phyloP scores from a whole-genome alignment of 768 basidiomycete species.

The Kwoniella europaea region DNA sequence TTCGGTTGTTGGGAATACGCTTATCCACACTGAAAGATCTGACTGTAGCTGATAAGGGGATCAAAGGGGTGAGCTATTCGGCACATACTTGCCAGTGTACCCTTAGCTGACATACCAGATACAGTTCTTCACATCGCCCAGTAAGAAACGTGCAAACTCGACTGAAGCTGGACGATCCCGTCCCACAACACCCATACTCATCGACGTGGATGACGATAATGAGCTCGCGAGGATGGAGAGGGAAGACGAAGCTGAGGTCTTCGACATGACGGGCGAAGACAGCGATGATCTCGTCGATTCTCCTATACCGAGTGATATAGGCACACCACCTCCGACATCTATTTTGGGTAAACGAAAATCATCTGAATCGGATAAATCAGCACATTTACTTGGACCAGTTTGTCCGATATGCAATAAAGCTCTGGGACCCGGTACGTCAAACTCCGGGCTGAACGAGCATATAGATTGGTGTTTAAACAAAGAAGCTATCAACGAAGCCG shows the following conservation, averaged over 20 bases:
- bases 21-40: conserved; percentile 89
- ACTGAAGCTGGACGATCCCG: conserved; percentile 34
- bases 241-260: conserved; percentile 28
- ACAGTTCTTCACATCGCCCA: conserved; percentile 54
- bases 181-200: conserved; percentile 6
- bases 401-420: conserved; percentile 76
- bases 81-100: conserved; percentile 60
- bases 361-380: conserved; percentile 10
- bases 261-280: conserved; percentile 29
- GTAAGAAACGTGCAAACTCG: conserved; percentile 58
- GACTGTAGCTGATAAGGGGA: conserved; percentile 65
- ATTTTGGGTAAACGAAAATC: conserved; percentile 23
- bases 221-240: conserved; percentile 20
- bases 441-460: conserved; percentile 80
- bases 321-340: conserved; percentile 4
- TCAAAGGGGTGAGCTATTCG: conserved; percentile 67
- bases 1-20: conserved; percentile 85
- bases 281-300: conserved; percentile 27
- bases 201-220: conserved; percentile 15
- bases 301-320: conserved; percentile 14
- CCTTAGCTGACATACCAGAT: not conserved
- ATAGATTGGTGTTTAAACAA: conserved; percentile 86
- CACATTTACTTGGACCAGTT: conserved; percentile 55
- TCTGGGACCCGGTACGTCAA: conserved; percentile 66
- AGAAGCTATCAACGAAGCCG: conserved; percentile 68